These are phyloP conservation scores for Gracilariopsis chorda DNA, from an alignment of 23 red algal species.

Conservation along the genomic window DNA sequence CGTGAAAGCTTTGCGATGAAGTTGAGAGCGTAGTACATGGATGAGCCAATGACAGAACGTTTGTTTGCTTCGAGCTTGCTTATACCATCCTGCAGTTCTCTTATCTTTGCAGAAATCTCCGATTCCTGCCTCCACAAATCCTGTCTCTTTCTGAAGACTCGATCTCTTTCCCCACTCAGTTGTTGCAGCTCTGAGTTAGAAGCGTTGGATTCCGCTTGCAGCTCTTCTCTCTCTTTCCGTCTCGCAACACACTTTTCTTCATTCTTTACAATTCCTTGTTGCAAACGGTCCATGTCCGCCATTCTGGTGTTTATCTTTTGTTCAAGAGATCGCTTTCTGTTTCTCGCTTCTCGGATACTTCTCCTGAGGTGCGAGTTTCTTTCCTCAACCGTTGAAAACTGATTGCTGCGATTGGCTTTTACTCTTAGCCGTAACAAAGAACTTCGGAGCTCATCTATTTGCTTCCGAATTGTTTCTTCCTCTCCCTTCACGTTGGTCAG, in stretches of 20 bases:
- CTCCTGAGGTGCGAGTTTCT: conserved; percentile 44
- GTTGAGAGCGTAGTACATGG: conserved; percentile 57
- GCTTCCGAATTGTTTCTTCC: not conserved
- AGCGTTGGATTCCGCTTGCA: not conserved
- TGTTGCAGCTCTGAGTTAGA: conserved; percentile 4
- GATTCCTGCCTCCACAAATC: conserved; percentile 84
- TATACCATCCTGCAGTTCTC: conserved; percentile 45
- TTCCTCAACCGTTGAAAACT: conserved; percentile 39
- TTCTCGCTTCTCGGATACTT: conserved; percentile 20
- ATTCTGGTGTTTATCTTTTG: conserved; percentile 2
- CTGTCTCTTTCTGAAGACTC: conserved; percentile 48
- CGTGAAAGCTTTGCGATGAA: conserved; percentile 12
- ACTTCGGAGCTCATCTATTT: not conserved
- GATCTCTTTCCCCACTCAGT: conserved; percentile 45
- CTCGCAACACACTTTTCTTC: conserved; percentile 1
- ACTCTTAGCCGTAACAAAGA: conserved; percentile 41
- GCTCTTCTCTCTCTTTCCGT: conserved; percentile 26
- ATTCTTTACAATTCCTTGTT: conserved; percentile 42
- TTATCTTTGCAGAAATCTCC: conserved; percentile 55
- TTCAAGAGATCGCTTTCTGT: not conserved
- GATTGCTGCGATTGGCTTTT: conserved; percentile 58
- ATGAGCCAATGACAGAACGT: conserved; percentile 66
- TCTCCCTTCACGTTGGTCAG: conserved; percentile 25
- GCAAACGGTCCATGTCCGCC: conserved; percentile 52
- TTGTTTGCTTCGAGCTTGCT: conserved; percentile 62